A percentile compares a stretch with the other conserved stretches of the same genome.
Evolutionary conservation across 306 rosid species (phyloP).

Genomic region (Parietaria judaica): DNA sequence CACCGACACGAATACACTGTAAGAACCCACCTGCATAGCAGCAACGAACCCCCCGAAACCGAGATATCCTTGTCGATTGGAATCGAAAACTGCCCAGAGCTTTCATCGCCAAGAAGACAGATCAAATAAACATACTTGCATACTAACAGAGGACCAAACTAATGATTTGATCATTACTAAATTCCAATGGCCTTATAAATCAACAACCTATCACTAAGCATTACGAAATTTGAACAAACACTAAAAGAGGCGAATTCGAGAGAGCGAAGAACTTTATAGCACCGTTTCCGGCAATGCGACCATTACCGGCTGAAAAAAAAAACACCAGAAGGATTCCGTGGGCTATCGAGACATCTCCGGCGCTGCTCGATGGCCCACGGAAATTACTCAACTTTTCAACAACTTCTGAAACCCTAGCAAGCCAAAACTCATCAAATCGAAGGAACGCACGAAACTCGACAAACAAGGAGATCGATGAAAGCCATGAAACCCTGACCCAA

Average conservation of each 20-base stretch:
- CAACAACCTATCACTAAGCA: too few relatives aligned
- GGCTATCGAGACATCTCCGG: too few relatives aligned
- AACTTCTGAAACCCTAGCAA: conserved; percentile 5
- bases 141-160: too few relatives aligned
- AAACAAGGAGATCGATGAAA: conserved; percentile 7
- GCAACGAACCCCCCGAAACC: conserved; percentile 66
- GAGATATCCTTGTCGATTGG: conserved; percentile 84
- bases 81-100: conserved; percentile 96
- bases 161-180: too few relatives aligned
- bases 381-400: not conserved
- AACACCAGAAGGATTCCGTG: too few relatives aligned
- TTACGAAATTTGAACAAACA: too few relatives aligned
- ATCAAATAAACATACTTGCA: not conserved
- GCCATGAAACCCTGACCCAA: conserved; percentile 13
- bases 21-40: conserved; percentile 66
- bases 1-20: too few relatives aligned
- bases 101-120: conserved; percentile 14
- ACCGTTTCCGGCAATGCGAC: conserved; percentile 82
- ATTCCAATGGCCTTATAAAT: too few relatives aligned
- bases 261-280: conserved; percentile 64
- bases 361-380: too few relatives aligned
- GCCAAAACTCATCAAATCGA: conserved; percentile 40
- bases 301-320: conserved; percentile 78
- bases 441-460: conserved; percentile 16
- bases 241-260: conserved; percentile 61